These are phyloP conservation scores for Laguncularia racemosa DNA, from an alignment of 345 rosid genomes.

Conservation along the genomic window DNA sequence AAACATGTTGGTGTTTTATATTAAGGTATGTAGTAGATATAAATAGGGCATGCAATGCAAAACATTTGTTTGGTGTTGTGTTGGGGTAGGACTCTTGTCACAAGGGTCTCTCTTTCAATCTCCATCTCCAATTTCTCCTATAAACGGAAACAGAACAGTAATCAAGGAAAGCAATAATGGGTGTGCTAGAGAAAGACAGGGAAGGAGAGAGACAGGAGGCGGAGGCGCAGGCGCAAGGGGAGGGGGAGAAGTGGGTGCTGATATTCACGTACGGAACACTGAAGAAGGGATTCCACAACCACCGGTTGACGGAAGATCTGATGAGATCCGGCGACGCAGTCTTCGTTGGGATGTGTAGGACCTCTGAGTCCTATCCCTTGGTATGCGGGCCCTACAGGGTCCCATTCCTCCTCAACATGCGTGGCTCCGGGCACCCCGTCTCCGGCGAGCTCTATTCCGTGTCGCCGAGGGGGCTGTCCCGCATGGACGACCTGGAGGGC, in stretches of 20 bases:
- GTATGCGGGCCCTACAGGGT: slow-evolving; percentile 85
- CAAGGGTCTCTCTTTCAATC: no score
- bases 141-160: no score
- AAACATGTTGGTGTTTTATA: no score
- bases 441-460: slow-evolving; percentile 79
- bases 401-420: slow-evolving; percentile 78
- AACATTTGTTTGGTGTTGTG: no score
- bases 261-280: slow-evolving; percentile 82
- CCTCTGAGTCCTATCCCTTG: slow-evolving; percentile 45
- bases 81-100: no score
- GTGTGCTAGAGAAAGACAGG: neutral
- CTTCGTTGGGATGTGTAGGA: slow-evolving; percentile 46
- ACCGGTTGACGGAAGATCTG: slow-evolving; percentile 58
- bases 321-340: slow-evolving; percentile 58
- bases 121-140: no score
- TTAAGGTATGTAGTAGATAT: no score
- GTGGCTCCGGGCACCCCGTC: slow-evolving; percentile 49
- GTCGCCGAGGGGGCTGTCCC: slow-evolving; percentile 36
- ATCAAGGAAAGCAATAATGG: neutral
- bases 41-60: no score
- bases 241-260: slow-evolving; percentile 3
- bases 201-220: neutral
- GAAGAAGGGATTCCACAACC: slow-evolving; percentile 71
- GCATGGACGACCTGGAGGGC: slow-evolving; percentile 78
- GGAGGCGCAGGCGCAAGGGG: neutral